These are phyloP conservation scores for Alternaria brassicae DNA, from an alignment of 2,329 filamentous ascomycete species.

Conservation along the genomic window DNA sequence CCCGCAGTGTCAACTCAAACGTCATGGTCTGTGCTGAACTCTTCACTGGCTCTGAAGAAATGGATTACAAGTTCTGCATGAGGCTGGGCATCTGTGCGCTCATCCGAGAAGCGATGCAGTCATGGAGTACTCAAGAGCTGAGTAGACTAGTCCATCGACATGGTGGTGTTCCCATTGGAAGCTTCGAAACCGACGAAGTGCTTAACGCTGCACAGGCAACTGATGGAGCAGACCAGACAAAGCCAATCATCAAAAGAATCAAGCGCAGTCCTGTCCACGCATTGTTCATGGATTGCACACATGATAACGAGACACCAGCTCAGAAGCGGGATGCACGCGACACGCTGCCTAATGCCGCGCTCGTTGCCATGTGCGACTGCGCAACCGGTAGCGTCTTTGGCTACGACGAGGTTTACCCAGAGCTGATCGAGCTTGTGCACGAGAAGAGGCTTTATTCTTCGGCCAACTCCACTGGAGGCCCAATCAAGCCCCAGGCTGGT, in stretches of 20 bases:
- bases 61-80: constrained; percentile 95
- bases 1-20: constrained; percentile 84
- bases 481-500: constrained; percentile 70
- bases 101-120: constrained; percentile 97
- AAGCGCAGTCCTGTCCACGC: constrained; percentile 89
- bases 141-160: constrained; percentile 93
- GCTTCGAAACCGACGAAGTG: constrained; percentile 92
- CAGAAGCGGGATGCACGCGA: constrained; percentile 95
- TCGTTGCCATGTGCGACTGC: constrained; percentile 95
- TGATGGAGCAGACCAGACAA: constrained; percentile 32
- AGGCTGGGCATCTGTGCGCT: constrained; percentile 88
- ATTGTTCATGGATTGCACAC: constrained; percentile 98
- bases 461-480: constrained; percentile 67
- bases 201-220: constrained; percentile 63
- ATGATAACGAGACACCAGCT: constrained; percentile 95
- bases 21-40: constrained; percentile 93
- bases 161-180: constrained; percentile 92
- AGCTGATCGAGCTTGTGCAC: constrained; percentile 88
- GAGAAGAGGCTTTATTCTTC: constrained; percentile 87
- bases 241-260: constrained; percentile 73
- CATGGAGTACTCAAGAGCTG: constrained; percentile 92
- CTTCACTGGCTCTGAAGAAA: constrained; percentile 94
- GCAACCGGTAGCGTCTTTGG: constrained; percentile 97
- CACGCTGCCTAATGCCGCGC: constrained; percentile 89
- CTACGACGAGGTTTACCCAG: constrained; percentile 95